Evolutionary conservation across 306 rosid genomes (phyloP).

Genomic region (Cucumis sativus): Cucumber_9930_V3 NC_026657.2:8056001-8056500

Average conservation of each 20-base stretch:
- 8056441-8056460: not conserved
- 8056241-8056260: no score
- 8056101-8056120: not conserved
- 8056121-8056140: not conserved
- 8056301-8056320: not conserved
- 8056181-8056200: no score
- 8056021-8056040: not conserved
- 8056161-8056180: no score
- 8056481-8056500: no score
- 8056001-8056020: not conserved
- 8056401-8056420: not conserved
- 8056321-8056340: not conserved
- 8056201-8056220: not conserved
- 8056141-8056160: not conserved
- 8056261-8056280: no score
- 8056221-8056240: not conserved
- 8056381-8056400: not conserved
- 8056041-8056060: not conserved
- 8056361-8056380: not conserved
- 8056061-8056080: not conserved
- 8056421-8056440: not conserved
- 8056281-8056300: not conserved
- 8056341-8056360: not conserved
- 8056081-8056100: not conserved
- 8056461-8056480: not conserved